Conservation (phyloP, 2,329 filamentous ascomycete genomes). For the Aspergillus terreus region DNA sequence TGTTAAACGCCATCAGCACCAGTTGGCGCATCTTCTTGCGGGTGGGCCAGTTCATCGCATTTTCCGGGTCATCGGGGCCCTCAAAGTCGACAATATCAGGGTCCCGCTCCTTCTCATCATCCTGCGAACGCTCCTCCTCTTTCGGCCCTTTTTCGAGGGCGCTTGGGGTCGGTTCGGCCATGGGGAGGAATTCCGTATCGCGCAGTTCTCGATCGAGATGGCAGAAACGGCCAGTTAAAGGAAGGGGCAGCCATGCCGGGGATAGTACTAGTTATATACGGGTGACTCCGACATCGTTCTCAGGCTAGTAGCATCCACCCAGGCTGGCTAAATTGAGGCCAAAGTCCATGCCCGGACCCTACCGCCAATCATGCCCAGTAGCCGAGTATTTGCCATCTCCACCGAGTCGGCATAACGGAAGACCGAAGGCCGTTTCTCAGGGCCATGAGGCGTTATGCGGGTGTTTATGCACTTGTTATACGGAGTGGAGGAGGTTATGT, state of each 20-base stretch:
- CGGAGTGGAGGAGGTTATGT: neutral
- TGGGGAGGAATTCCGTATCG: neutral
- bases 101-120: neutral
- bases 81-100: conserved; percentile 12
- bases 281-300: neutral
- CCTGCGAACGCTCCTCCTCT: neutral
- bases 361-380: neutral
- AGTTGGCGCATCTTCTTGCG: conserved; percentile 20
- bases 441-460: neutral
- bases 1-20: conserved; percentile 21
- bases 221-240: neutral
- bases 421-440: neutral
- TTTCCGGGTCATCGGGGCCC: conserved; percentile 28
- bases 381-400: neutral
- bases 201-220: neutral
- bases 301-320: neutral
- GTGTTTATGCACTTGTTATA: neutral
- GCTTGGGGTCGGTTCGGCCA: neutral
- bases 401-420: neutral
- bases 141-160: neutral
- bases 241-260: neutral
- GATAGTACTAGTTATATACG: neutral
- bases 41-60: conserved; percentile 30
- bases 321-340: neutral
- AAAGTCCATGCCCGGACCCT: neutral